Percentiles rank a stretch among this genome's conserved stretches.
Evolutionary conservation across 257 asterid species (phyloP).

Genomic region (Linderniella brevidens): DNA sequence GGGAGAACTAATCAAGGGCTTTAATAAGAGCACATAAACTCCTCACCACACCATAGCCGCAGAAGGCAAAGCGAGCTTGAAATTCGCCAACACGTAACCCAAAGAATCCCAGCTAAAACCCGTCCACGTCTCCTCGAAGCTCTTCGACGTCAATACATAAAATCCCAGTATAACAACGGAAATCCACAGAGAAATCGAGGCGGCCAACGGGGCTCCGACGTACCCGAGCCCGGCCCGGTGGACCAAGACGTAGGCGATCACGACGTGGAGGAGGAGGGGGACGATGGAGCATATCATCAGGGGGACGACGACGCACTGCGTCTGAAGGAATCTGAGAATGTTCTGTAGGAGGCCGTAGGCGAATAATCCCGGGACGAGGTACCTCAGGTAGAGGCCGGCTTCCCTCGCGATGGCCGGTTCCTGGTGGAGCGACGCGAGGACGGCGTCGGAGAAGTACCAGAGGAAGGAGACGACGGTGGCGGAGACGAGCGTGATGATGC

Average conservation of each 20-base stretch:
- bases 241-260: conserved; percentile 34
- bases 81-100: conserved; percentile 12
- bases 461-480: conserved; percentile 20
- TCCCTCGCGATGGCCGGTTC: conserved; percentile 33
- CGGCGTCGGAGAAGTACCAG: conserved; percentile 45
- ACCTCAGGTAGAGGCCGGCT: conserved; percentile 45
- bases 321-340: conserved; percentile 50
- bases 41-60: conserved; percentile 71
- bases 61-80: conserved; percentile 56
- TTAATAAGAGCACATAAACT: not conserved
- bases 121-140: conserved; percentile 32
- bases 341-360: conserved; percentile 55
- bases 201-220: conserved; percentile 46
- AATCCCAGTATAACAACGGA: conserved; percentile 25
- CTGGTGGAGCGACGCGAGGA: conserved; percentile 36
- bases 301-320: conserved; percentile 43
- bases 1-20: not conserved
- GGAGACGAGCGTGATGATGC: conserved; percentile 32
- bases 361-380: conserved; percentile 50
- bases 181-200: conserved; percentile 51
- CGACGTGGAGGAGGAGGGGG: conserved; percentile 36
- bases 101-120: conserved; percentile 37
- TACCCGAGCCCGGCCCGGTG: conserved; percentile 28
- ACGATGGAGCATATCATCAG: conserved; percentile 35
- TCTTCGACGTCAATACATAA: conserved; percentile 23